Evolutionary conservation across 2,329 filamentous ascomycete genomes (phyloP).

Genomic region (Plectosphaerella sp.): DNA sequence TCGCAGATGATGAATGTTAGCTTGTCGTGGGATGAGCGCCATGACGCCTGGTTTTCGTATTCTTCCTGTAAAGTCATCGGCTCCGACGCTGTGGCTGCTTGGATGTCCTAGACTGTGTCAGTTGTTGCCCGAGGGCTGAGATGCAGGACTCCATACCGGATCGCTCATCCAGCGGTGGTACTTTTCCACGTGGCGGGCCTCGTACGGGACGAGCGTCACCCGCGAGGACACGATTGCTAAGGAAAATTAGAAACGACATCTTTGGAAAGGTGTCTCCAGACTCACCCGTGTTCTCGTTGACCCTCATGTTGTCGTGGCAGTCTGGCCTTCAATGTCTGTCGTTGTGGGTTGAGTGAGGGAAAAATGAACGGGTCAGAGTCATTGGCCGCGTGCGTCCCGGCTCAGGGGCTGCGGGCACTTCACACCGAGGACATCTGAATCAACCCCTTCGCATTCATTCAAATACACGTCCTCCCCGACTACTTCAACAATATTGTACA

Average conservation of each 20-base stretch:
- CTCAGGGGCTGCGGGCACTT: not conserved
- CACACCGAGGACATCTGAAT: not conserved
- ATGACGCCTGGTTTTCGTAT: slow-evolving; percentile 85
- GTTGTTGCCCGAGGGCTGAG: not conserved
- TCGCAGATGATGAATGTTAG: slow-evolving; percentile 84
- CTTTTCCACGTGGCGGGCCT: slow-evolving; percentile 70
- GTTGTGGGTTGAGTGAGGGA: not conserved
- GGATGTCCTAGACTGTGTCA: slow-evolving; percentile 55
- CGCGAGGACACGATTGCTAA: slow-evolving; percentile 62
- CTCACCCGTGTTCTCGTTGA: slow-evolving; percentile 40
- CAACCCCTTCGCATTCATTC: not conserved
- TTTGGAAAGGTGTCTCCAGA: not conserved
- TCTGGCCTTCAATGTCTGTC: not conserved
- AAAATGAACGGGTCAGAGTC: not conserved
- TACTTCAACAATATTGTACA: not conserved
- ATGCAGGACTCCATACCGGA: slow-evolving; percentile 39
- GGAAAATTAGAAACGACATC: not conserved
- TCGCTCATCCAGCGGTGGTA: slow-evolving; percentile 95
- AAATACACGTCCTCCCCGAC: not conserved
- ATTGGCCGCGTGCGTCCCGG: not conserved
- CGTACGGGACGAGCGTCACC: slow-evolving; percentile 80
- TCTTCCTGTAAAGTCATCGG: slow-evolving; percentile 76
- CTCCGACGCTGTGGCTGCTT: slow-evolving; percentile 82
- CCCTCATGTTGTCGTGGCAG: slow-evolving; percentile 27
- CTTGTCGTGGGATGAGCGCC: slow-evolving; percentile 80